Conservation (phyloP, 73 alveolate genomes). For the Tetrahymena borealis region DNA sequence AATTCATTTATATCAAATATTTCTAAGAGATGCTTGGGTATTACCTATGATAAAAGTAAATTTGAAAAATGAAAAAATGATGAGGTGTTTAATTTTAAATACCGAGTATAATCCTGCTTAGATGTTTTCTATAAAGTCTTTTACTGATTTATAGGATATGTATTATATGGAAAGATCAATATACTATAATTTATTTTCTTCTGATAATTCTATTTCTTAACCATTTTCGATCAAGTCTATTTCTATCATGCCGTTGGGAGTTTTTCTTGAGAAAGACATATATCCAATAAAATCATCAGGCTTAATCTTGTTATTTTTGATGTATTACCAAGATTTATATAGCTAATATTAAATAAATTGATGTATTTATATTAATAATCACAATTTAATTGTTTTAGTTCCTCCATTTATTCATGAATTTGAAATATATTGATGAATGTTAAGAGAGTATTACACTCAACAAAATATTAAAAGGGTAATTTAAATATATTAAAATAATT, state of each 20-base stretch:
- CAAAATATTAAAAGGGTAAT: no score
- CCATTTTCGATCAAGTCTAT: constrained; percentile 32
- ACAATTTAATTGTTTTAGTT: constrained; percentile 23
- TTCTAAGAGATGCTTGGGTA: constrained; percentile 67
- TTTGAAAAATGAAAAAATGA: background rate
- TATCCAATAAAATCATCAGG: constrained; percentile 43
- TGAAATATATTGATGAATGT: no score
- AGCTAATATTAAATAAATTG: constrained; percentile 30
- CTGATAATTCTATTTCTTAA: constrained; percentile 44
- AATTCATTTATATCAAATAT: constrained; percentile 75
- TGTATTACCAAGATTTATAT: constrained; percentile 29
- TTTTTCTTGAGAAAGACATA: constrained; percentile 24
- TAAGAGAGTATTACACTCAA: no score
- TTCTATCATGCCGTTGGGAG: constrained; percentile 14
- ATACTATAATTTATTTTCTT: constrained; percentile 60
- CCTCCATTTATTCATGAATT: no score
- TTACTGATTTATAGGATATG: constrained; percentile 49
- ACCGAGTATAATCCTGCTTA: constrained; percentile 70
- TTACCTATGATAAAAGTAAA: constrained; percentile 7
- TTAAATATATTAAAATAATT: no score
- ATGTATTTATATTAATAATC: constrained; percentile 20
- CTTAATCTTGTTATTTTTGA: constrained; percentile 35
- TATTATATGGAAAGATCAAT: constrained; percentile 55
- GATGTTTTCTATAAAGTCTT: constrained; percentile 52
- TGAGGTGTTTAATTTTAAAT: background rate